Evolutionary conservation across 116 monocot species (phyloP), one percentile per base, ranked within the genome.

Genomic region (Iris pallida): DNA sequence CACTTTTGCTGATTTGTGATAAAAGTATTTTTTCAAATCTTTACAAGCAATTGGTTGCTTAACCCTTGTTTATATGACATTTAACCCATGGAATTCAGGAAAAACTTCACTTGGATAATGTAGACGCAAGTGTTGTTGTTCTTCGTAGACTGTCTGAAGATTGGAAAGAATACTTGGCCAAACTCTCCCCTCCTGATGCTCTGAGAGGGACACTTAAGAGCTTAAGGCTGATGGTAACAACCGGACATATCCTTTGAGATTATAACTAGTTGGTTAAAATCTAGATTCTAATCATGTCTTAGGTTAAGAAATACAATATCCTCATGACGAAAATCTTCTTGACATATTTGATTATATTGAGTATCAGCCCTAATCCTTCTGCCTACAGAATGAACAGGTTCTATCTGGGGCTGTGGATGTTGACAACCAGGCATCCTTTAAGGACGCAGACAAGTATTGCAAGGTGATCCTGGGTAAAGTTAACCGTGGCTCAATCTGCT

Each of bases 371-470:
- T 64, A 20, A 41, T 42, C 11, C 18, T 48, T 47, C 20, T n/a
- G 17, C 7, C 40, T 70, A n/a, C 84, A 95, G 95, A 88, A 86
- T 75, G 84, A 86, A 47, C 76, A 81, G 66, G 88, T 82, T 10
- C 76, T 89, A 45, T 66, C 69, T 0, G 77, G 59, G 16, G 66
- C 62, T 44, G 42, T 13, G 12, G 84, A 79, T 57, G 65, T 75
- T 7, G 64, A 53, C 56, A 55, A 73, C 45, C 61, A 68, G 17
- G 74, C 77, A 18, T 60, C 66, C 8, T 68, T 95, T 40, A 88
- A 83, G 65, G 82, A 83, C 1, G 79, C 83, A 1, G 88, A 95
- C 76, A 90, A 95, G 75, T 84, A 81, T 49, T 88, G 83, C 80
- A 90, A 95, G 73, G 64, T 65, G 18, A 79, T 90, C 16, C 53